Percentiles rank a stretch among this genome's conserved stretches.
Evolutionary conservation across 2,329 filamentous ascomycete genomes (phyloP).

Genomic region (Penicillium concentricum): DNA sequence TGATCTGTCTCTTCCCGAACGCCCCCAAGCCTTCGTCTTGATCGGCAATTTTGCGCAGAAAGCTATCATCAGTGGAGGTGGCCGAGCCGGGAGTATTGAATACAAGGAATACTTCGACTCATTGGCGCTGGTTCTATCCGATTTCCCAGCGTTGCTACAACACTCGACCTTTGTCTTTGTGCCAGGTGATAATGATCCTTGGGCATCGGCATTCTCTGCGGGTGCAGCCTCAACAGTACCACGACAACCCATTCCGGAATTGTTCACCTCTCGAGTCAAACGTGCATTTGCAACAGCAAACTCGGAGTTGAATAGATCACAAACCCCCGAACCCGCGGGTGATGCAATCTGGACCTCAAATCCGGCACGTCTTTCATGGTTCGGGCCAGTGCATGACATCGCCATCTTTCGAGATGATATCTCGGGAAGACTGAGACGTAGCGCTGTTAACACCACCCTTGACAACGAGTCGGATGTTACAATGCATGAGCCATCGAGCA

Average conservation of each 20-base stretch:
- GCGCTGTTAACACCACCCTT: conserved; percentile 67
- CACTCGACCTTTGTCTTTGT: conserved; percentile 86
- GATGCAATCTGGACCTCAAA: conserved; percentile 88
- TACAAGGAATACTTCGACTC: conserved; percentile 96
- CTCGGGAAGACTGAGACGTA: conserved; percentile 72
- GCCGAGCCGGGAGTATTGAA: conserved; percentile 79
- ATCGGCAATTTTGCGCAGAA: conserved; percentile 76
- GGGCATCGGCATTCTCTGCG: conserved; percentile 74
- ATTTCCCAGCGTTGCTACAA: conserved; percentile 78
- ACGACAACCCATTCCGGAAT: conserved; percentile 66
- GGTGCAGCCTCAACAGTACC: conserved; percentile 49
- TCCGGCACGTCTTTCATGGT: conserved; percentile 76
- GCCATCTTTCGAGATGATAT: conserved; percentile 86
- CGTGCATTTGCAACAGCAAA: conserved; percentile 78
- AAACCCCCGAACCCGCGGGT: conserved; percentile 56
- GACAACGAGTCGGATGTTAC: conserved; percentile 20
- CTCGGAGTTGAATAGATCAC: conserved; percentile 59
- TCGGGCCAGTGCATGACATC: conserved; percentile 84
- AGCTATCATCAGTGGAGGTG: conserved; percentile 62
- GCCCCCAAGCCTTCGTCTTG: conserved; percentile 77
- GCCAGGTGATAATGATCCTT: conserved; percentile 96
- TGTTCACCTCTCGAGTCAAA: conserved; percentile 86
- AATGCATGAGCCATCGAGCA: conserved; percentile 28
- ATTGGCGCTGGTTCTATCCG: conserved; percentile 75
- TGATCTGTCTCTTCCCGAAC: conserved; percentile 59